These are phyloP conservation scores for Populus simonii DNA, from an alignment of 345 rosid species.

Conservation along the genomic window DNA sequence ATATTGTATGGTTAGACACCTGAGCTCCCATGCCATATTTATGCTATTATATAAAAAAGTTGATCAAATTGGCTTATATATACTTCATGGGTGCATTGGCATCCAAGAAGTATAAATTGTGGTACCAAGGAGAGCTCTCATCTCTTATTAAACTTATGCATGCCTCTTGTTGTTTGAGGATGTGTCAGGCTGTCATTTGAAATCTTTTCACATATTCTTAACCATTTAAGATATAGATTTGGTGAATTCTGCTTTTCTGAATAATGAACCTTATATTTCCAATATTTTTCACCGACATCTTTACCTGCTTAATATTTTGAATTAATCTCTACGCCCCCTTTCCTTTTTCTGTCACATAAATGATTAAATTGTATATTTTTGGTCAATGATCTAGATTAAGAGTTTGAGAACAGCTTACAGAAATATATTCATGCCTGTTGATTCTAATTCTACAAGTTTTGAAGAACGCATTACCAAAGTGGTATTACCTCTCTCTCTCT, in stretches of 20 bases:
- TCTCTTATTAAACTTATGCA: background rate
- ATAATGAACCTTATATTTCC: background rate
- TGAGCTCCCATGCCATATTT: no score
- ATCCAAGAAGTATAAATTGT: background rate
- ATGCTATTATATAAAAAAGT: no score
- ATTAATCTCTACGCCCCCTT: background rate
- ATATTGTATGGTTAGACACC: no score
- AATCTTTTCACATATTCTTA: background rate
- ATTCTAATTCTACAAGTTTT: conserved; percentile 40
- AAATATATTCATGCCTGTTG: conserved; percentile 73
- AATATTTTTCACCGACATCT: background rate
- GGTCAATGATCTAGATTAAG: conserved; percentile 52
- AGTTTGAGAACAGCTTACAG: conserved; percentile 72
- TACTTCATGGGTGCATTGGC: background rate
- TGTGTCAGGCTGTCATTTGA: background rate
- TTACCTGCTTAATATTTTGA: background rate
- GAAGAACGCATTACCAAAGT: conserved; percentile 72
- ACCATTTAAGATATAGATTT: background rate
- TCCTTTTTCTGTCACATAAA: background rate
- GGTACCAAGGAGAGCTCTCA: background rate
- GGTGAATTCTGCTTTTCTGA: background rate
- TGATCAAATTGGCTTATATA: no score
- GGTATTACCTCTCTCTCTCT: conserved; percentile 38
- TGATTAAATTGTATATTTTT: conserved; percentile 17
- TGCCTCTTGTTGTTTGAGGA: background rate